A percentile compares a stretch with the other conserved stretches of the same genome.
Evolutionary conservation across 2,329 filamentous ascomycete genomes (phyloP).

Genomic region (Hypocrella siamensis): DNA sequence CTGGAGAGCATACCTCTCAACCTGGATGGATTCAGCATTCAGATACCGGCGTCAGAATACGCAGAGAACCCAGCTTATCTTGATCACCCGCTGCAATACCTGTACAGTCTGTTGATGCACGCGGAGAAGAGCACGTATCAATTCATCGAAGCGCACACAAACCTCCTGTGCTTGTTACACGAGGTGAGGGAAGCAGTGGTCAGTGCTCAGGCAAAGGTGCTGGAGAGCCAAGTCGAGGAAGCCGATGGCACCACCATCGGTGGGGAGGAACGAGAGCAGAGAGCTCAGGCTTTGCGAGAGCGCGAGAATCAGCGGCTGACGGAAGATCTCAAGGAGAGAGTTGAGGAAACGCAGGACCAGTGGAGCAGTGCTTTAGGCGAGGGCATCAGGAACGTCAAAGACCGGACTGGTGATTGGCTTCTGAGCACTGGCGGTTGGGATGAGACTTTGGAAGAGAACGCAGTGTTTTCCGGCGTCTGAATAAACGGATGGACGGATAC

Average conservation of each 20-base stretch:
- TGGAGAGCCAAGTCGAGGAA: slow-evolving; percentile 46
- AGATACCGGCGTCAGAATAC: slow-evolving; percentile 65
- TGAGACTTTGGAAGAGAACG: slow-evolving; percentile 49
- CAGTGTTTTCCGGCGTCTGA: slow-evolving; percentile 28
- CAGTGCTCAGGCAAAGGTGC: slow-evolving; percentile 48
- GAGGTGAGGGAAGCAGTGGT: slow-evolving; percentile 74
- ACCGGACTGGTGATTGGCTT: slow-evolving; percentile 58
- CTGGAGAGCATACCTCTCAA: slow-evolving; percentile 62
- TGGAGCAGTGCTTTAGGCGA: slow-evolving; percentile 80
- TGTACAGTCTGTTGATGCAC: slow-evolving; percentile 72
- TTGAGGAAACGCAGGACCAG: slow-evolving; percentile 76
- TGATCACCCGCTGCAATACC: slow-evolving; percentile 73
- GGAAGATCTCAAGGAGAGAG: slow-evolving; percentile 83
- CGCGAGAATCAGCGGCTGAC: slow-evolving; percentile 59
- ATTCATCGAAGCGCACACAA: slow-evolving; percentile 90
- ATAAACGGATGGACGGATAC: neutral
- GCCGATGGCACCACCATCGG: slow-evolving; percentile 15
- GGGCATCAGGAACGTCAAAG: slow-evolving; percentile 56
- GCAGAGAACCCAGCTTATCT: slow-evolving; percentile 75
- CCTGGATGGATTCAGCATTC: slow-evolving; percentile 47
- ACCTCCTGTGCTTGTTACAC: slow-evolving; percentile 76
- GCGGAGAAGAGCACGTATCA: slow-evolving; percentile 89
- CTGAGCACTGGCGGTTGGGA: slow-evolving; percentile 77
- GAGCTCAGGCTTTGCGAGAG: slow-evolving; percentile 39
- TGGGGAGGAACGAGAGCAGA: slow-evolving; percentile 18